Percentiles rank a stretch among this genome's conserved stretches.
Evolutionary conservation across 1,284 basidiomycete species (phyloP).

Genomic region (Ceratobasidium sp.): DNA sequence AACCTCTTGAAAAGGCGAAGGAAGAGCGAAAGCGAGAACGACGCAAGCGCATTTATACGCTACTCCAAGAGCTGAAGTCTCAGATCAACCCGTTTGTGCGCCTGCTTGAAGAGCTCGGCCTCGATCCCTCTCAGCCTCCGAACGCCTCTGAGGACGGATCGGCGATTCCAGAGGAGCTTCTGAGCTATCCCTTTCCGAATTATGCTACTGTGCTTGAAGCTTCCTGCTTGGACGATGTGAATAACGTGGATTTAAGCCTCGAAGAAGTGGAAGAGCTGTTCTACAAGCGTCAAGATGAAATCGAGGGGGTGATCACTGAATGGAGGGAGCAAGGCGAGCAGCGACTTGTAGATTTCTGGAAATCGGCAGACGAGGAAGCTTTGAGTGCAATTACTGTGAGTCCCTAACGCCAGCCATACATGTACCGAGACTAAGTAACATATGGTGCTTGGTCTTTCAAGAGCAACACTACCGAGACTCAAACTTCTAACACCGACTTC

Average conservation of each 20-base stretch:
- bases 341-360: constrained; percentile 1
- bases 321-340: constrained; percentile 11
- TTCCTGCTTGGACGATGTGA: background rate
- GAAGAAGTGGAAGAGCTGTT: too few relatives aligned
- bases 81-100: background rate
- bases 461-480: background rate
- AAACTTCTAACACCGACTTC: background rate
- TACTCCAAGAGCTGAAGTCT: background rate
- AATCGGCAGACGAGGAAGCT: background rate
- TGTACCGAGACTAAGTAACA: too few relatives aligned
- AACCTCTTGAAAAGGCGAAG: too few relatives aligned
- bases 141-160: background rate
- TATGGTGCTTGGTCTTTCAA: too few relatives aligned
- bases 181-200: background rate
- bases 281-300: too few relatives aligned
- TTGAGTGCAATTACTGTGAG: background rate
- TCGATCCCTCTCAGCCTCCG: background rate
- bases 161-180: background rate
- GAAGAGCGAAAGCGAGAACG: too few relatives aligned
- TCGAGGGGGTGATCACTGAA: background rate
- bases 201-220: background rate
- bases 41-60: too few relatives aligned
- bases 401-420: too few relatives aligned
- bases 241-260: too few relatives aligned
- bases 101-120: background rate